Conservation (phyloP, 2,329 filamentous ascomycete species). For the Pyrenophora seminiperda region DNA sequence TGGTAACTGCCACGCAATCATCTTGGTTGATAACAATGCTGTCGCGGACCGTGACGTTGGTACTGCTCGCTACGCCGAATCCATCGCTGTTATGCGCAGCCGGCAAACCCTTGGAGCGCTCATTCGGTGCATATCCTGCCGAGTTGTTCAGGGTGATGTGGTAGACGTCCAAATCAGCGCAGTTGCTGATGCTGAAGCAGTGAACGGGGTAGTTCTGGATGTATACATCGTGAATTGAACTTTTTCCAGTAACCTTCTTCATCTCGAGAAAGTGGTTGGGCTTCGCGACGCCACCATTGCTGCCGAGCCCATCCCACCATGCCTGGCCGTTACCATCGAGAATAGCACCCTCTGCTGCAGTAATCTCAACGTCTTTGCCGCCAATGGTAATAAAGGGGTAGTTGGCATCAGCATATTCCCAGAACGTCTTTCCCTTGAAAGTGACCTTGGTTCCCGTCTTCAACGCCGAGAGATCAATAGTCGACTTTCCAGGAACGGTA, state of each 20-base stretch:
- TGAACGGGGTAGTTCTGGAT: constrained; percentile 61
- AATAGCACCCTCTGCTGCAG: constrained; percentile 45
- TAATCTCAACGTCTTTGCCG: constrained; percentile 51
- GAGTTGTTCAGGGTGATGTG: constrained; percentile 61
- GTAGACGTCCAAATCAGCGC: constrained; percentile 50
- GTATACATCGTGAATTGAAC: constrained; percentile 50
- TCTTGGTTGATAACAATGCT: constrained; percentile 62
- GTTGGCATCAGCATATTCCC: constrained; percentile 45
- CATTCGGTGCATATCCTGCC: constrained; percentile 53
- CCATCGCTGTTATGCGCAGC: constrained; percentile 57
- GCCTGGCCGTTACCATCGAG: constrained; percentile 30
- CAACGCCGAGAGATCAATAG: constrained; percentile 50
- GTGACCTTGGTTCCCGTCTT: constrained; percentile 51
- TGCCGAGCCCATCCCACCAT: constrained; percentile 46
- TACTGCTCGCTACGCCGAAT: constrained; percentile 59
- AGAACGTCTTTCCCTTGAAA: constrained; percentile 36
- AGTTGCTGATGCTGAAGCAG: constrained; percentile 53
- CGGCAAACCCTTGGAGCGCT: constrained; percentile 28
- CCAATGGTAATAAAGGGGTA: constrained; percentile 39
- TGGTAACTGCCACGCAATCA: constrained; percentile 63
- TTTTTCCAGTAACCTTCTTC: constrained; percentile 47
- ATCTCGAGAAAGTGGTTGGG: constrained; percentile 43
- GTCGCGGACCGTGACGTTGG: constrained; percentile 47
- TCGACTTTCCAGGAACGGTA: constrained; percentile 43
- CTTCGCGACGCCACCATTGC: constrained; percentile 53